phyloP scores from a whole-genome alignment of 179 eudicot genomes.

The Corrigiola litoralis region DNA sequence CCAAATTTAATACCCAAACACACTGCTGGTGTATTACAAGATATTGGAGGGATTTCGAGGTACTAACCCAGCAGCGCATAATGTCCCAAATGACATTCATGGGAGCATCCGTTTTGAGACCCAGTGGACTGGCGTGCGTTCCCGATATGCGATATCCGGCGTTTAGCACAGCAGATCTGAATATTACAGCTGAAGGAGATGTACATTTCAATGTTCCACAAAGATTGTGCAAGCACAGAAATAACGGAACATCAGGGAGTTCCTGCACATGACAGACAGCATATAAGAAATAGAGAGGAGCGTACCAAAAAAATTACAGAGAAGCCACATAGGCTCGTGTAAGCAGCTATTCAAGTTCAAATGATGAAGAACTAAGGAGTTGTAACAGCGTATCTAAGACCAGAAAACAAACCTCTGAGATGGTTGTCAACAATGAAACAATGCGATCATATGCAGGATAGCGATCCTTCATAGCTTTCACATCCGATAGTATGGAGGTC shows the following conservation, averaged over 20 bases:
- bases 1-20: too few relatives aligned
- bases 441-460: slow-evolving; percentile 86
- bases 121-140: slow-evolving; percentile 79
- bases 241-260: slow-evolving; percentile 88
- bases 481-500: slow-evolving; percentile 64
- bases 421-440: slow-evolving; percentile 72
- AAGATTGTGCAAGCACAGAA: slow-evolving; percentile 79
- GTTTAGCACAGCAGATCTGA: slow-evolving; percentile 90
- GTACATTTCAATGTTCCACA: slow-evolving; percentile 95
- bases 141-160: slow-evolving; percentile 98
- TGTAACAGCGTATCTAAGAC: neutral
- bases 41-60: neutral
- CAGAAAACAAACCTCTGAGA: slow-evolving; percentile 69
- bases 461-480: slow-evolving; percentile 55
- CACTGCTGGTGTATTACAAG: too few relatives aligned
- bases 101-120: slow-evolving; percentile 92
- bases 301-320: neutral
- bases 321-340: neutral
- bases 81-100: slow-evolving; percentile 97
- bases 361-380: too few relatives aligned
- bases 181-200: slow-evolving; percentile 86
- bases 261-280: slow-evolving; percentile 51
- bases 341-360: too few relatives aligned
- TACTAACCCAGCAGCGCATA: slow-evolving; percentile 95
- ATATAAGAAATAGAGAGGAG: neutral